These are phyloP conservation scores for Puccinia horiana DNA, from an alignment of 1,284 basidiomycete species.

Conservation along the genomic window DNA sequence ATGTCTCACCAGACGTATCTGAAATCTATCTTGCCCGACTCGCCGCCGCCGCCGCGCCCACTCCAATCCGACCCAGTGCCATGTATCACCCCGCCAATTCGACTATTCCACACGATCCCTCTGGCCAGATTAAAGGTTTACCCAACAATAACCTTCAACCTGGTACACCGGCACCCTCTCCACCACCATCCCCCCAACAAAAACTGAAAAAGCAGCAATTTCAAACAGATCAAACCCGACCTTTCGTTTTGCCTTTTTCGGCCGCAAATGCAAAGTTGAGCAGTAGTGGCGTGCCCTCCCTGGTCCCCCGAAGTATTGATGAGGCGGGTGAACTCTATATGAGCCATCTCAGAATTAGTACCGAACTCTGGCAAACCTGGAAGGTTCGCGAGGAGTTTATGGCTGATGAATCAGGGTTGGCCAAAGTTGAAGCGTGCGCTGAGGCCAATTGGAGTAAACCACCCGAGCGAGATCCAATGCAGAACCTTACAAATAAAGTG, in stretches of 20 bases:
- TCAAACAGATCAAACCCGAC: slow-evolving; percentile 91
- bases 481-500: slow-evolving; percentile 38
- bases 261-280: slow-evolving; percentile 54
- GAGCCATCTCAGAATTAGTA: slow-evolving; percentile 84
- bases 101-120: slow-evolving; percentile 44
- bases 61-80: slow-evolving; percentile 69
- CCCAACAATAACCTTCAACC: slow-evolving; percentile 48
- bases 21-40: slow-evolving; percentile 63
- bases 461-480: slow-evolving; percentile 45
- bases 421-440: slow-evolving; percentile 61
- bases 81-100: slow-evolving; percentile 48
- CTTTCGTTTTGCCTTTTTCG: slow-evolving; percentile 94
- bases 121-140: slow-evolving; percentile 19
- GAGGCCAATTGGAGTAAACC: slow-evolving; percentile 48
- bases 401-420: slow-evolving; percentile 86
- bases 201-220: slow-evolving; percentile 98
- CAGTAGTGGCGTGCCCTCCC: slow-evolving; percentile 62
- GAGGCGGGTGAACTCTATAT: slow-evolving; percentile 90
- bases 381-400: slow-evolving; percentile 90
- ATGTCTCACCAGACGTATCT: slow-evolving; percentile 36
- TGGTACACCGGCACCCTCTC: slow-evolving; percentile 74
- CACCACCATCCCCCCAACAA: slow-evolving; percentile 71
- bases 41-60: slow-evolving; percentile 86
- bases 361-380: slow-evolving; percentile 92
- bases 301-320: slow-evolving; percentile 90